These are phyloP conservation scores for Graphilbum fragrans DNA, from an alignment of 2,329 filamentous ascomycete species.

Conservation along the genomic window DNA sequence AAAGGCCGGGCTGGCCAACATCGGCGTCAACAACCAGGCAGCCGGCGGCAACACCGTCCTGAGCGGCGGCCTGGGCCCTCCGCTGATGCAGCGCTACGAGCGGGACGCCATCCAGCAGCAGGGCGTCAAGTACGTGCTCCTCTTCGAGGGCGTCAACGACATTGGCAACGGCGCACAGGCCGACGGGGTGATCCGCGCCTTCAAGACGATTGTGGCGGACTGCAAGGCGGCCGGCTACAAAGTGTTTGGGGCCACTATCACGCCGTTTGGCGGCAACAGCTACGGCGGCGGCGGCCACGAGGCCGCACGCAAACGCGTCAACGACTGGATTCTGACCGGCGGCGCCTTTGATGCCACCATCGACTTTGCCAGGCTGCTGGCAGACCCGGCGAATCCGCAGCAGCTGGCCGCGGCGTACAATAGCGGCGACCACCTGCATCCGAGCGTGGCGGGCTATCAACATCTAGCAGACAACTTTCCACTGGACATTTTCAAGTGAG, in stretches of 20 bases:
- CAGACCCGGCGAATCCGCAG: too few relatives aligned
- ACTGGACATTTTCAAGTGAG: too few relatives aligned
- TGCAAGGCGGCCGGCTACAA: slow-evolving; percentile 41
- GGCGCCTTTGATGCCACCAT: too few relatives aligned
- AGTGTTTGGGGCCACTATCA: slow-evolving; percentile 53
- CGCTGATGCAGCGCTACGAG: slow-evolving; percentile 45
- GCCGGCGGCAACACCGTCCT: slow-evolving; percentile 58
- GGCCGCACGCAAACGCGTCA: too few relatives aligned
- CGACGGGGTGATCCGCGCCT: slow-evolving; percentile 41
- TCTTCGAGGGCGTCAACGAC: slow-evolving; percentile 60
- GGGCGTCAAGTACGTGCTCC: slow-evolving; percentile 46
- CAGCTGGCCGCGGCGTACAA: too few relatives aligned
- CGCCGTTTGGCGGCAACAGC: slow-evolving; percentile 41
- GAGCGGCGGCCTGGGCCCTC: slow-evolving; percentile 48
- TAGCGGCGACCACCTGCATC: too few relatives aligned
- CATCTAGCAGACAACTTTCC: too few relatives aligned
- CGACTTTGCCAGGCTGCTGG: too few relatives aligned
- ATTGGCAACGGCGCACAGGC: slow-evolving; percentile 42
- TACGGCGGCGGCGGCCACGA: too few relatives aligned
- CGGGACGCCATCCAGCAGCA: slow-evolving; percentile 50
- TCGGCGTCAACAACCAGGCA: slow-evolving; percentile 52
- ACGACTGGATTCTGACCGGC: too few relatives aligned
- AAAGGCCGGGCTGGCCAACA: slow-evolving; percentile 27
- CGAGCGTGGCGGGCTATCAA: too few relatives aligned
- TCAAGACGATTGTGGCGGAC: slow-evolving; percentile 41